These are phyloP conservation scores for Macrophomina tecta DNA, from an alignment of 2,329 filamentous ascomycete genomes.

Conservation along the genomic window DNA sequence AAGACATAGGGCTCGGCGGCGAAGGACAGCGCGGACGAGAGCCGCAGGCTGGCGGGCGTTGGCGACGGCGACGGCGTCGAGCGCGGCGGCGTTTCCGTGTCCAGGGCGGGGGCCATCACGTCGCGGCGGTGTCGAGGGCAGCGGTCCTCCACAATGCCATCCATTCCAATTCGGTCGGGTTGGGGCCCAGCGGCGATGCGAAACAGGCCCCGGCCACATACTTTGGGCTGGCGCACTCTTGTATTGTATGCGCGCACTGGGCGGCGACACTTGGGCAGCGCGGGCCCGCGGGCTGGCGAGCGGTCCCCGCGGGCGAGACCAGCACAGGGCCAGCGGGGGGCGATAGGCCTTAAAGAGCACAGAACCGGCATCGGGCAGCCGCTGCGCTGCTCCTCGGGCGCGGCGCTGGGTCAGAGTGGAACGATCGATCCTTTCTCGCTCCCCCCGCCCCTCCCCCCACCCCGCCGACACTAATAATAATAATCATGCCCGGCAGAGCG, in stretches of 20 bases:
- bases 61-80: background rate
- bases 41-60: background rate
- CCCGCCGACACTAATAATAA: background rate
- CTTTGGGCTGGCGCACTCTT: conserved; percentile 1
- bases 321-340: background rate
- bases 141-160: background rate
- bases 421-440: too few species aligned
- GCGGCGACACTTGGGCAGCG: too few species aligned
- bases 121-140: background rate
- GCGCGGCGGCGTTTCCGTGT: background rate
- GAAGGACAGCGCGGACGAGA: background rate
- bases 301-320: background rate
- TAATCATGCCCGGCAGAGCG: conserved; percentile 9
- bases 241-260: background rate
- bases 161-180: background rate
- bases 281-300: background rate
- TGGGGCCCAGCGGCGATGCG: background rate
- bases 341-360: background rate
- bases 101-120: background rate
- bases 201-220: conserved; percentile 7
- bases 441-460: background rate
- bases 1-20: conserved; percentile 47
- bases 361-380: background rate
- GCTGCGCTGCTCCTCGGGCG: background rate
- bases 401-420: background rate